Base-by-base conservation (phyloP, 805 yeast genomes). In the Isabelozyma heimii region DNA sequence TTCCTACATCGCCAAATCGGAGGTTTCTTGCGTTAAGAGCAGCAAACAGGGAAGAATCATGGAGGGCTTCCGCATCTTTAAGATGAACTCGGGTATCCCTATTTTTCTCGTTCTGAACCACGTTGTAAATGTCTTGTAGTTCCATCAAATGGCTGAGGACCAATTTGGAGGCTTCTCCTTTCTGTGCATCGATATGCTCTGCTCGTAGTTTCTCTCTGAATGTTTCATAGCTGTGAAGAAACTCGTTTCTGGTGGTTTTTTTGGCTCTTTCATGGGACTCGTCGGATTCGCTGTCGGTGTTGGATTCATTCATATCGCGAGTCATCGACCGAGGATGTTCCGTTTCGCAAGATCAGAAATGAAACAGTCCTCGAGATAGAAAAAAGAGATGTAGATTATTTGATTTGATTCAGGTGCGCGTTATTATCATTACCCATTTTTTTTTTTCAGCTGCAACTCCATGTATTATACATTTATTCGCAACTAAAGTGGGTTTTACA, bases 1-100 rank as follows among this genome's bases (percentile, higher is more conserved):
- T 71, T 9, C 79, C 83, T 3, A 78, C 69, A 44, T 78, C 77
- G 3, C 85, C 89, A 45, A 85, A 66, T 46, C 79, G 80, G 54
- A 85, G 57, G 63, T 82, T 84, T 44, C 81, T 73, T 2, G 87
- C 82, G 42, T 87, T 86, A 17, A 83, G 66, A 38, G 84, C 82
- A 10, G 89, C 84, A 57, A 85, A 75, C 49, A 78, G 79, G 37
- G 88, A 78, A 9, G 85, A 77, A 50, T 77, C 82, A 28, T 73
- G 70, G 55, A 87, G 72, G 5, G 86, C 82, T 47, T 81, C 81
- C 1, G 92, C 76, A 63, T 87, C 95, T 48, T 79, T 62, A 48
- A 70, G 58, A 40, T 69, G 74, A 48, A 72, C 60, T 24, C 64
- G 61, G 9, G 73, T 67, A 43, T 71, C 74, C 48, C 59, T 56